Percentiles rank a stretch among this genome's conserved stretches.
These are phyloP conservation scores for Terfezia boudieri DNA, from an alignment of 495 filamentous ascomycete species.

Conservation along the genomic window DNA sequence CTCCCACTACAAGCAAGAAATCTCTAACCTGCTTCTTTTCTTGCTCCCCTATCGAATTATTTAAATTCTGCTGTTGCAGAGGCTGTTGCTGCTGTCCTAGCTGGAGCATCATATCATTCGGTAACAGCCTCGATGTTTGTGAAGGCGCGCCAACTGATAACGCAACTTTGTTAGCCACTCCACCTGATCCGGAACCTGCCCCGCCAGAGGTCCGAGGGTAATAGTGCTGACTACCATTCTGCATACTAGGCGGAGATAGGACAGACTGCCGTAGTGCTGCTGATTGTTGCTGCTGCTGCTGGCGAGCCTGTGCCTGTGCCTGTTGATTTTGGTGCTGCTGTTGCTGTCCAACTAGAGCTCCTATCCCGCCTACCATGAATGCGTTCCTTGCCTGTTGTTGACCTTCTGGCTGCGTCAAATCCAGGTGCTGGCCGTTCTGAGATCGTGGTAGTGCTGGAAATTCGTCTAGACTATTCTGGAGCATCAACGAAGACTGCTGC, in stretches of 20 bases:
- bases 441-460: constrained; percentile 9
- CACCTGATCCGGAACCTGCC: too few species aligned
- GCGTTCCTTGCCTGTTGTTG: not conserved
- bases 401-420: not conserved
- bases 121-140: not conserved
- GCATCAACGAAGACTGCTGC: constrained; percentile 9
- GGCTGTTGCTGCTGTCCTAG: not conserved
- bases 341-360: not conserved
- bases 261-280: not conserved
- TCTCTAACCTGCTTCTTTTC: constrained; percentile 6
- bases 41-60: not conserved
- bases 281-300: not conserved
- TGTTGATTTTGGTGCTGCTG: not conserved
- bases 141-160: not conserved
- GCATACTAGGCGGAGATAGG: not conserved
- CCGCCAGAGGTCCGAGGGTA: too few species aligned
- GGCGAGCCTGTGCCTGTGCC: not conserved
- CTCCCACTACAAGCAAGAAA: not conserved
- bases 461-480: constrained; percentile 13
- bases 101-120: constrained; percentile 2
- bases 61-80: too few species aligned
- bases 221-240: not conserved
- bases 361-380: not conserved
- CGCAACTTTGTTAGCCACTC: not conserved
- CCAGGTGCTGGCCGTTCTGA: not conserved